phyloP scores from a whole-genome alignment of 2,329 filamentous ascomycete species.

The Dichotomopilus funicola region DNA sequence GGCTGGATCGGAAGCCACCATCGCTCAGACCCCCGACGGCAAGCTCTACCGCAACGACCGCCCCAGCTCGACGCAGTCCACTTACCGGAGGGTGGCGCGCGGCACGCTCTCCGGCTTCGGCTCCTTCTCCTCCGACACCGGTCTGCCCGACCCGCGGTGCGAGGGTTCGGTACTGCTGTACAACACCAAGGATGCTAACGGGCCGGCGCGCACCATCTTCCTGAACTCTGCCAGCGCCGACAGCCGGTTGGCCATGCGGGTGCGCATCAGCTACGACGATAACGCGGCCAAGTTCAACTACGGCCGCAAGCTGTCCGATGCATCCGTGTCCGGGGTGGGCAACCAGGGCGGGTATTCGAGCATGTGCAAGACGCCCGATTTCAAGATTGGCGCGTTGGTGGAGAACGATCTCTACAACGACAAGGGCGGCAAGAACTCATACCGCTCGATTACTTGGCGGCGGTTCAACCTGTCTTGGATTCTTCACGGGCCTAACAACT shows the following conservation, averaged over 20 bases:
- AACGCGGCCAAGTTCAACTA: constrained; percentile 18
- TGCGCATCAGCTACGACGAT: constrained; percentile 19
- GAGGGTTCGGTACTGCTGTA: constrained; percentile 13
- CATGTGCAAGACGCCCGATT: constrained; percentile 19
- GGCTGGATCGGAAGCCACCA: constrained; percentile 17
- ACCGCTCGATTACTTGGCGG: constrained; percentile 15
- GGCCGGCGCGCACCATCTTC: constrained; percentile 17
- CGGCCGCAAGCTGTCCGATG: constrained; percentile 16
- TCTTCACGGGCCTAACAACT: constrained; percentile 11
- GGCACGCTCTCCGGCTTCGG: constrained; percentile 14
- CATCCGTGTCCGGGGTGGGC: constrained; percentile 11
- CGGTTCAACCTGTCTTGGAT: constrained; percentile 19
- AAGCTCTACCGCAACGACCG: constrained; percentile 20
- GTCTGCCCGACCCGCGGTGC: constrained; percentile 17
- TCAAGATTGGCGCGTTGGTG: constrained; percentile 18
- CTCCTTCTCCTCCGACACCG: constrained; percentile 13
- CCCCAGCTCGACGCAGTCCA: constrained; percentile 2
- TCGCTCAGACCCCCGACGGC: constrained; percentile 18
- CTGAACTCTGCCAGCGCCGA: constrained; percentile 20
- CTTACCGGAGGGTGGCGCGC: constrained; percentile 16
- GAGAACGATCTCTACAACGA: constrained; percentile 18
- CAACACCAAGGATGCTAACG: constrained; percentile 9
- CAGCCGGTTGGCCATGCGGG: constrained; percentile 14
- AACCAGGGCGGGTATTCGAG: constrained; percentile 21
- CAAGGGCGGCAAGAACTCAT: constrained; percentile 1